Conservation (phyloP, 768 basidiomycete species). For the Boletus subcaerulescens region DNA sequence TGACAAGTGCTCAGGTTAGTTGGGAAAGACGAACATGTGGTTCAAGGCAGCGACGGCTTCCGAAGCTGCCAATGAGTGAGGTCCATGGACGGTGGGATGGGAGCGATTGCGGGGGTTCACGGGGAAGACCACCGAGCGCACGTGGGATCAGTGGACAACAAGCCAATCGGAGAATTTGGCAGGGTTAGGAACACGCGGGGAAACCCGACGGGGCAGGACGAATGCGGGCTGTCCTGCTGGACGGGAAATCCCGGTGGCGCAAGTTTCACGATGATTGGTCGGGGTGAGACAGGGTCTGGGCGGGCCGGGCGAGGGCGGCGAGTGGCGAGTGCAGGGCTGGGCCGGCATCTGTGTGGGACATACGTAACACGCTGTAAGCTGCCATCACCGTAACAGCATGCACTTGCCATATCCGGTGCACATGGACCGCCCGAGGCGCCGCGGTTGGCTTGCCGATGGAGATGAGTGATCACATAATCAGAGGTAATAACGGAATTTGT, state of each 20-base stretch:
- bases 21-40: no score
- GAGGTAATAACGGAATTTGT: conserved; percentile 32
- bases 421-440: conserved; percentile 29
- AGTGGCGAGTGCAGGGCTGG: conserved; percentile 27
- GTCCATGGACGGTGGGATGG: background rate
- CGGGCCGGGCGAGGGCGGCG: conserved; percentile 20
- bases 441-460: conserved; percentile 31
- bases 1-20: no score
- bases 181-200: conserved; percentile 21
- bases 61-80: no score
- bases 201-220: conserved; percentile 9
- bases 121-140: background rate
- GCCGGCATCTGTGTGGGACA: conserved; percentile 21
- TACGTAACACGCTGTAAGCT: conserved; percentile 25
- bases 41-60: no score
- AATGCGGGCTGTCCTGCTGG: background rate
- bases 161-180: background rate
- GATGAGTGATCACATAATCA: conserved; percentile 27
- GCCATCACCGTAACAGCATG: conserved; percentile 27
- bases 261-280: conserved; percentile 12
- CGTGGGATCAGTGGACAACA: conserved; percentile 1
- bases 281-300: conserved; percentile 11
- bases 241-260: conserved; percentile 30
- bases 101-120: conserved; percentile 6
- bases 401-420: conserved; percentile 11